These are phyloP conservation scores for Ustilago shanxiensis DNA, from an alignment of 1,284 basidiomycete genomes.

Conservation along the genomic window DNA sequence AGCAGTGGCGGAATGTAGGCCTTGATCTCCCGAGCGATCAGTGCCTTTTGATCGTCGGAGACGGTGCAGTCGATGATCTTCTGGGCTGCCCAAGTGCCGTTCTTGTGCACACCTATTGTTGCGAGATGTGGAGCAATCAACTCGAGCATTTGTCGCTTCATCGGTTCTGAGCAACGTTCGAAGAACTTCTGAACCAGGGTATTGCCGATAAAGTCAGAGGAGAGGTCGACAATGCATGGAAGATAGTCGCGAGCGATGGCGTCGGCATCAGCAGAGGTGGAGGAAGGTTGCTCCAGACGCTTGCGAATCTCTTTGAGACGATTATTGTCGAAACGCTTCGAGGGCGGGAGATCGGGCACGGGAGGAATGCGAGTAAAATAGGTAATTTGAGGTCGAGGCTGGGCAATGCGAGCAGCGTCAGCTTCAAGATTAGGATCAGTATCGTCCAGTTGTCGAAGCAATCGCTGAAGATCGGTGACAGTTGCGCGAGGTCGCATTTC, in stretches of 20 bases:
- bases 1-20: slow-evolving; percentile 94
- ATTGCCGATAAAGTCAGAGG: slow-evolving; percentile 99
- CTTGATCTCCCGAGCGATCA: slow-evolving; percentile 87
- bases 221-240: slow-evolving; percentile 83
- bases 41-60: slow-evolving; percentile 85
- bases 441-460: slow-evolving; percentile 89
- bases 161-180: slow-evolving; percentile 83
- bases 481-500: slow-evolving; percentile 69
- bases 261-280: slow-evolving; percentile 89
- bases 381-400: slow-evolving; percentile 78
- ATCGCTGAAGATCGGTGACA: slow-evolving; percentile 83
- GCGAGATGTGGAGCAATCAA: slow-evolving; percentile 93
- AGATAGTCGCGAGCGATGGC: slow-evolving; percentile 88
- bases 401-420: slow-evolving; percentile 71
- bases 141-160: slow-evolving; percentile 90
- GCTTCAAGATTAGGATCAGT: slow-evolving; percentile 34
- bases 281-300: slow-evolving; percentile 83
- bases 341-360: slow-evolving; percentile 56
- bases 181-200: slow-evolving; percentile 98
- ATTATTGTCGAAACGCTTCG: slow-evolving; percentile 82
- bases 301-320: slow-evolving; percentile 94
- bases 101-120: slow-evolving; percentile 98
- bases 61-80: slow-evolving; percentile 88
- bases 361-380: slow-evolving; percentile 65
- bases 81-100: slow-evolving; percentile 99